phyloP scores from a whole-genome alignment of 352 stramenopile species.

The Elongisporangium prolatum region DNA sequence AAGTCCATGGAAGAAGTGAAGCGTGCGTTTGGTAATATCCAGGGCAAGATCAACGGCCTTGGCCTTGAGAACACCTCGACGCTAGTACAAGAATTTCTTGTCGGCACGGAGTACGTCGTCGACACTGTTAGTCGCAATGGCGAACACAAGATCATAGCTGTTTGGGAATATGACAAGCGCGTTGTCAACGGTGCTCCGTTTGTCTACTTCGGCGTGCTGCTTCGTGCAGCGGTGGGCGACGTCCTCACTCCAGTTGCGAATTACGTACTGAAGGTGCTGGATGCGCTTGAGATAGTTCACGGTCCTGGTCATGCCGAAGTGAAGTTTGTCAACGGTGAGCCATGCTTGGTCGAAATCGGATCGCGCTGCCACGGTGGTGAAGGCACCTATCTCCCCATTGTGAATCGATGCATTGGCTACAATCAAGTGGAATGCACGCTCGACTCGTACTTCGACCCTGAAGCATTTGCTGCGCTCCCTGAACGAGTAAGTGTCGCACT shows the following conservation, averaged over 20 bases:
- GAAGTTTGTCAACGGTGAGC: conserved; percentile 74
- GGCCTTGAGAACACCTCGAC: conserved; percentile 86
- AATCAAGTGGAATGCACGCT: conserved; percentile 90
- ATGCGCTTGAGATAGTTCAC: conserved; percentile 80
- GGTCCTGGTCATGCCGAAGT: conserved; percentile 86
- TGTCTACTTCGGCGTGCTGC: conserved; percentile 91
- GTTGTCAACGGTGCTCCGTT: conserved; percentile 90
- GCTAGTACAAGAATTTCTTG: conserved; percentile 94
- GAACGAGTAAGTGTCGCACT: conserved; percentile 13
- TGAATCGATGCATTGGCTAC: conserved; percentile 87
- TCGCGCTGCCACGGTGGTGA: conserved; percentile 93
- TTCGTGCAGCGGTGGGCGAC: conserved; percentile 46
- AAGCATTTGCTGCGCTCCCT: conserved; percentile 53
- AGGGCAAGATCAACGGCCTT: conserved; percentile 87
- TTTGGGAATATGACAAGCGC: conserved; percentile 98
- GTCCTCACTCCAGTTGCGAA: conserved; percentile 43
- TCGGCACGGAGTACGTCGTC: conserved; percentile 95
- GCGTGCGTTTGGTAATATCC: conserved; percentile 87
- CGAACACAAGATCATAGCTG: conserved; percentile 91
- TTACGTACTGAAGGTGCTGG: conserved; percentile 71
- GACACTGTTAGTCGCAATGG: conserved; percentile 94
- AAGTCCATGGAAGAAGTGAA: conserved; percentile 87
- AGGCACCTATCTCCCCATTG: conserved; percentile 90
- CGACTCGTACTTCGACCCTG: conserved; percentile 79
- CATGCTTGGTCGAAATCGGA: conserved; percentile 94